Percentiles rank a stretch among this genome's conserved stretches.
These are phyloP conservation scores for Pilaira anomala DNA, from an alignment of 192 early-diverging fungal species.

Conservation along the genomic window DNA sequence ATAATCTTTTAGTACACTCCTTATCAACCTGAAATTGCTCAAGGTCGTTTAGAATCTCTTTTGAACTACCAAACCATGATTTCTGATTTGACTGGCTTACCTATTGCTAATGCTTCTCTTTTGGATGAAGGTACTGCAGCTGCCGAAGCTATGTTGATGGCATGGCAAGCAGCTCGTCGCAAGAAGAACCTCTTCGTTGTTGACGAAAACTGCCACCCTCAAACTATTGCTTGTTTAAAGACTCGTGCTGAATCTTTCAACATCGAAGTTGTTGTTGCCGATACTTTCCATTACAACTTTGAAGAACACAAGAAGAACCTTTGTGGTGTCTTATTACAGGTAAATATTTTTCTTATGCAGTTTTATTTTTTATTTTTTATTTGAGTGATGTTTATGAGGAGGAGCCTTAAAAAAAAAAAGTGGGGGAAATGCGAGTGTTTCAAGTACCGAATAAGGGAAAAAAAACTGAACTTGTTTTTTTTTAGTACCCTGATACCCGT, in stretches of 20 bases:
- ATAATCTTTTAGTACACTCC: slow-evolving; percentile 79
- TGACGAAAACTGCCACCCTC: slow-evolving; percentile 90
- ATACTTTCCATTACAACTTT: slow-evolving; percentile 80
- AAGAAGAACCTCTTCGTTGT: slow-evolving; percentile 89
- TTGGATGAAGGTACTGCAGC: slow-evolving; percentile 99
- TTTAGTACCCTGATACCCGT: slow-evolving; percentile 89
- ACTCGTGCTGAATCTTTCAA: slow-evolving; percentile 95
- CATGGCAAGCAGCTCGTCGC: slow-evolving; percentile 67
- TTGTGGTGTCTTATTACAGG: slow-evolving; percentile 88
- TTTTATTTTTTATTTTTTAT: too few species aligned
- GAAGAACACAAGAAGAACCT: slow-evolving; percentile 70
- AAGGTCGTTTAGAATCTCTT: slow-evolving; percentile 95
- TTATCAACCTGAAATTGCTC: slow-evolving; percentile 99
- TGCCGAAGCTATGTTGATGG: slow-evolving; percentile 95
- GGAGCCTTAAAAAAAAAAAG: background rate
- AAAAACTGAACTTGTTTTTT: slow-evolving; percentile 2
- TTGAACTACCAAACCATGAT: slow-evolving; percentile 99
- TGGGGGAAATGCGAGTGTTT: background rate
- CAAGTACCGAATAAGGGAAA: background rate
- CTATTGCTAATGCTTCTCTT: slow-evolving; percentile 96
- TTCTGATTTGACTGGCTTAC: slow-evolving; percentile 91
- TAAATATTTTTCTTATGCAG: slow-evolving; percentile 45
- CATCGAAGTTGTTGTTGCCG: slow-evolving; percentile 84
- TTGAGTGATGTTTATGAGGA: too few species aligned
- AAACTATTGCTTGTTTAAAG: slow-evolving; percentile 90